Conservation (phyloP, 257 asterid species). For the Lantana camara region DNA sequence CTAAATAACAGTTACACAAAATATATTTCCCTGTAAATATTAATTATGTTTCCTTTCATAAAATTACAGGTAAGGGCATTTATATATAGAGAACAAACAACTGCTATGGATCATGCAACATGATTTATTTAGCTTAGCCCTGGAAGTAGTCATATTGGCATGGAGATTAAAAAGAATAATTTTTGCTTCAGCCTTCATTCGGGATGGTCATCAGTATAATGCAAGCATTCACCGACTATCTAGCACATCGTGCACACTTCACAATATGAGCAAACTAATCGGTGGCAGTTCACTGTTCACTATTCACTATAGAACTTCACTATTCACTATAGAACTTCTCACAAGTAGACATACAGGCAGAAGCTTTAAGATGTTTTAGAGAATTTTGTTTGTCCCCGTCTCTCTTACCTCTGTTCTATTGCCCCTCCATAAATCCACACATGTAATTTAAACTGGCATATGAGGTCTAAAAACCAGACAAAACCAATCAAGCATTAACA, state of each 20-base stretch:
- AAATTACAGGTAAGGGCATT: neutral
- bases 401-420: neutral
- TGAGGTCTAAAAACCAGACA: neutral
- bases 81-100: neutral
- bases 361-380: neutral
- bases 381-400: neutral
- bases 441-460: neutral
- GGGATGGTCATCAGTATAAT: constrained; percentile 2
- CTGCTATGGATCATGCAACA: no score
- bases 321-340: no score
- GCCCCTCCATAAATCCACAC: neutral
- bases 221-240: neutral
- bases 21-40: neutral
- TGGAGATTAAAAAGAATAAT: neutral
- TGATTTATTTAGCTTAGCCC: neutral
- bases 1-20: neutral
- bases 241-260: no score
- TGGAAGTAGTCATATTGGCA: neutral
- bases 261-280: no score
- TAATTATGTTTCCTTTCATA: neutral
- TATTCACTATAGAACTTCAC: no score
- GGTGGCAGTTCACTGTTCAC: no score
- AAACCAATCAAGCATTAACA: neutral
- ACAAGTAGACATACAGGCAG: no score
- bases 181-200: no score